Percentiles rank a stretch among this genome's conserved stretches.
phyloP scores from a whole-genome alignment of 257 asterid species.

The Lycium barbarum region DNA sequence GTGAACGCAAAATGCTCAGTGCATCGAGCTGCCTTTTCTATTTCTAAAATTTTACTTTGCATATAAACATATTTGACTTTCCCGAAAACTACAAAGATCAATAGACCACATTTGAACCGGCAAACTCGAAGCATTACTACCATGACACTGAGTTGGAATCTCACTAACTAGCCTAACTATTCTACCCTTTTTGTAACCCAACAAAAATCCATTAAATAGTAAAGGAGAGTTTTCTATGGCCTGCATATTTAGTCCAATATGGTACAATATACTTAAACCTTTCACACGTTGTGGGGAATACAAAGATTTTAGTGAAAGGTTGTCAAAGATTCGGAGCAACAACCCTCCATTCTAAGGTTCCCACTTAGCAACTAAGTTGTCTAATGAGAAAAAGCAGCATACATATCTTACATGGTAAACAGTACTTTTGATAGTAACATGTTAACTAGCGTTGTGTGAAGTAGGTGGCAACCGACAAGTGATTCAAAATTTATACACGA shows the following conservation, averaged over 20 bases:
- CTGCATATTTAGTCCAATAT: conserved; percentile 4
- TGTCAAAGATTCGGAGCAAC: conserved; percentile 26
- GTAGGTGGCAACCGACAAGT: conserved; percentile 25
- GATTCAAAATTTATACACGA: not conserved
- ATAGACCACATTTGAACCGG: not conserved
- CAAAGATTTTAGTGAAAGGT: conserved; percentile 20
- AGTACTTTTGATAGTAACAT: not conserved
- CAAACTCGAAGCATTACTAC: not conserved
- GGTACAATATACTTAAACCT: not conserved
- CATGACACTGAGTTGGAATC: not conserved
- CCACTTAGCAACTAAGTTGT: not conserved
- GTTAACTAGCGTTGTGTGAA: not conserved
- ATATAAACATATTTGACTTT: not conserved
- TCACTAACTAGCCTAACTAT: conserved; percentile 7
- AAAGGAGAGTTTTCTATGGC: not conserved
- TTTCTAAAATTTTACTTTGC: not conserved
- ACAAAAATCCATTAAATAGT: not conserved
- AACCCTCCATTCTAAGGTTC: not conserved
- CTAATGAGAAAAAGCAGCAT: not conserved
- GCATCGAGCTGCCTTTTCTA: too few relatives aligned
- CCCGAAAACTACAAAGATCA: not conserved
- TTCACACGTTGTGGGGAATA: conserved; percentile 29
- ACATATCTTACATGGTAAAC: not conserved
- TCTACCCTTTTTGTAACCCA: not conserved
- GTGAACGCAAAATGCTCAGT: too few relatives aligned